Conservation (phyloP, 495 filamentous ascomycete genomes). For the Xylaria acuta region DNA sequence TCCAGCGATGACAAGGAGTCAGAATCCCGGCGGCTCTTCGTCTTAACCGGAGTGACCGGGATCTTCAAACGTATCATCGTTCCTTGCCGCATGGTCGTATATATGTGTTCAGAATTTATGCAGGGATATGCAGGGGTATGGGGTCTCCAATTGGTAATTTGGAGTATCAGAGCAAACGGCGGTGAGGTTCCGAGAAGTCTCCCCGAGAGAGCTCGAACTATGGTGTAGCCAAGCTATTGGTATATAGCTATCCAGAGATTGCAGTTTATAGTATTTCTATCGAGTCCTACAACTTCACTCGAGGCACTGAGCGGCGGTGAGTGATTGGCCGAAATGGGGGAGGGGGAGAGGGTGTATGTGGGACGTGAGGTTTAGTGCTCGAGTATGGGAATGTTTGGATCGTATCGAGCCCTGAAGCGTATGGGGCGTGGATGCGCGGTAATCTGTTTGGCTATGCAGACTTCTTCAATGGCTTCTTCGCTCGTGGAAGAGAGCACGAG, state of each 20-base stretch:
- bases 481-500: constrained; percentile 41
- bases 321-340: not conserved
- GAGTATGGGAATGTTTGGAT: constrained; percentile 6
- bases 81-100: constrained; percentile 53
- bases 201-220: constrained; percentile 17
- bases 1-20: constrained; percentile 53
- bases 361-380: constrained; percentile 10
- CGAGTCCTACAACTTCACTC: constrained; percentile 2
- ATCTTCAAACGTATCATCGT: constrained; percentile 56
- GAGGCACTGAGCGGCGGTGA: constrained; percentile 3
- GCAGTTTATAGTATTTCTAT: not conserved
- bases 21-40: constrained; percentile 46
- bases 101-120: constrained; percentile 29
- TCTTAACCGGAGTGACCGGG: constrained; percentile 49
- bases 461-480: constrained; percentile 32
- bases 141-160: constrained; percentile 27
- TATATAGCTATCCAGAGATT: not conserved
- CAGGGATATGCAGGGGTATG: constrained; percentile 31
- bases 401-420: constrained; percentile 21
- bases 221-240: constrained; percentile 19
- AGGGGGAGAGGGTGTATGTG: constrained; percentile 25
- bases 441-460: constrained; percentile 37
- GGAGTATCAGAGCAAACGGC: constrained; percentile 44
- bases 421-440: constrained; percentile 30
- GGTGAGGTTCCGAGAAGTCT: constrained; percentile 40